Evolutionary conservation across 805 yeast genomes (phyloP), one percentile per base, ranked within the genome.

Genomic region (Lachancea quebecensis): DNA sequence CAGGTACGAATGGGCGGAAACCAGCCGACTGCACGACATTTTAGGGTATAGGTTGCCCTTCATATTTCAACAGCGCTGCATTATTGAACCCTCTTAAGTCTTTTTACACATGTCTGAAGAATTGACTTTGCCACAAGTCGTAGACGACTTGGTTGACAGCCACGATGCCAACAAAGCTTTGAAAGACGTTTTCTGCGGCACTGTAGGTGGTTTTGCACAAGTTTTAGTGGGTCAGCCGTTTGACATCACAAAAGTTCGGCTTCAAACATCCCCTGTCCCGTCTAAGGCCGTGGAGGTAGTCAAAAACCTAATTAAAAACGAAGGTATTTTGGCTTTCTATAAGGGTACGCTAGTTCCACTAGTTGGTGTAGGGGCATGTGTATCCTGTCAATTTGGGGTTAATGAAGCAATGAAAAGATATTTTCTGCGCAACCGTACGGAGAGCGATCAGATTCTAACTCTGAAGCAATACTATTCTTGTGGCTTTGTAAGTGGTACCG

Each of bases 321-420:
- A 93, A 66, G 99, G 99, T 1, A 75, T 81, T 6, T 47, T 69
- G 32, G 99, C 95, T 0, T 87, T 93, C 59, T 93, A 93, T 65
- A 82, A 95, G 65, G 99, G 99, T 31, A 89, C 96, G 1, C 58
- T 89, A 55, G 90, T 97, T 1, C 99, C 99, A 16, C 72, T 93
- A 55, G 65, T 91, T 31, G 99, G 99, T 10, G 87, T 91, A n/a
- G 99, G 99, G 42, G 96, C 95, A 0, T 90, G 97, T 72, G 97
- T 93, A 10, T 86, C 96, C 8, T 85, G 91, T 35, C 99, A 93
- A 66, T 93, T 93, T 60, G 93, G 96, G 38, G 95, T 88, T 32
- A 90, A 90, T 59, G 98, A 93, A 65, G 83, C 75, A 58, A 88
- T 91, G 96, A 93, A 93, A 68, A 74, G 97, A 57, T 69, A 73